Base-by-base conservation (phyloP, 2,329 filamentous ascomycete genomes). In the Colletotrichum somersetense region DNA sequence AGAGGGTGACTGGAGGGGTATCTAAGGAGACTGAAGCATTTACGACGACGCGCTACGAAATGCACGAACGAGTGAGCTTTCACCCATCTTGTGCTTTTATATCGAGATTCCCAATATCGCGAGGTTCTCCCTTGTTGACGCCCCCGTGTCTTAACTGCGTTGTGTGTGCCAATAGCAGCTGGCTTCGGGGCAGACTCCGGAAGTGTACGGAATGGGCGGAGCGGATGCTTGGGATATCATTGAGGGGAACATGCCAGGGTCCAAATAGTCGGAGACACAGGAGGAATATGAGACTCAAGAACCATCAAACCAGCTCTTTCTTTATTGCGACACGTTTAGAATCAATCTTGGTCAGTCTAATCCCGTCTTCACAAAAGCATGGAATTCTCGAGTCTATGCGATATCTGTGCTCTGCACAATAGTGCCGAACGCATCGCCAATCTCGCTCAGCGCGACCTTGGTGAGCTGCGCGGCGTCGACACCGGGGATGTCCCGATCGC, bases 401-500 rank as follows among this genome's bases (percentile, higher is more conserved):
- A 81, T 78, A 16, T 78, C 76, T 44, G 74, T 75, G 68, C 78
- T 80, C 72, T 78, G 72, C n/a, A 92, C 81, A 8, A 92, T 82
- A 0, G 89, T 92, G 0, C 84, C 91, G 79, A 92, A 91, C 1
- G 84, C 87, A 84, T 93, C 91, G 0, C 77, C 88, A 77, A 93
- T 80, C 79, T 92, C 91, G 7, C 84, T 83, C 75, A 93, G 79
- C 2, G 83, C 84, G 72, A 87, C 85, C 78, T 80, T 78, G 0
- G 81, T 80, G 30, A 92, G 77, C 67, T 90, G 85, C 14, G 85
- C 84, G 0, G 87, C 90, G 7, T 83, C 81, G 0, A 86, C 87
- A 1, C 90, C 90, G 0, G 91, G 91, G 56, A 93, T 91, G 77
- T 92, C 85, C 11, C 91, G 80, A 78, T 92, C 91, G 0, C 91